phyloP scores from a whole-genome alignment of 2,329 filamentous ascomycete genomes.

The Aspergillus bombycis region DNA sequence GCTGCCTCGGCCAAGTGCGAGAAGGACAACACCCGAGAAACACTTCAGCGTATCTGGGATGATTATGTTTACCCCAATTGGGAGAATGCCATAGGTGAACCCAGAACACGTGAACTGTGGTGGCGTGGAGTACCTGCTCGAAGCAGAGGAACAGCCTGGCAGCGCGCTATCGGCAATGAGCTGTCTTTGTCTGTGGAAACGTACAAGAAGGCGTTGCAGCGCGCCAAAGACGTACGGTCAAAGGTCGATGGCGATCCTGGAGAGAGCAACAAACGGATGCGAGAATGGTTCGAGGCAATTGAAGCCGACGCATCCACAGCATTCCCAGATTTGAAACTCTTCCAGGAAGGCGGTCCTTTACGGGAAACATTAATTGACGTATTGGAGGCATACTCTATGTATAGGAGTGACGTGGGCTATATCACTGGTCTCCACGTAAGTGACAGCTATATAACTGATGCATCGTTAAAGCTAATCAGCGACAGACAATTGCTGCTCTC shows the following conservation, averaged over 20 bases:
- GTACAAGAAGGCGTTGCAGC: conserved; percentile 59
- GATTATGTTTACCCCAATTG: conserved; percentile 64
- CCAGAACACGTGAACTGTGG: conserved; percentile 63
- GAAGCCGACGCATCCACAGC: conserved; percentile 56
- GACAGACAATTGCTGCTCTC: conserved; percentile 58
- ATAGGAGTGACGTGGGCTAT: conserved; percentile 65
- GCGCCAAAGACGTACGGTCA: conserved; percentile 54
- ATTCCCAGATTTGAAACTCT: conserved; percentile 63
- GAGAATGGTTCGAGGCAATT: conserved; percentile 58
- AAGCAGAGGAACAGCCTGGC: conserved; percentile 61
- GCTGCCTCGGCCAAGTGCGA: conserved; percentile 53
- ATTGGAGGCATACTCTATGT: conserved; percentile 65
- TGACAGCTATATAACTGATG: neutral
- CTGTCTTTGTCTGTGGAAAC: conserved; percentile 59
- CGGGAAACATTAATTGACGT: conserved; percentile 61
- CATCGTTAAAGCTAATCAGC: neutral
- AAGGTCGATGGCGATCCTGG: conserved; percentile 46
- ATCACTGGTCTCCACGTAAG: conserved; percentile 61
- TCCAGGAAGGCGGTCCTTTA: conserved; percentile 57
- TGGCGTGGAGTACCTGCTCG: conserved; percentile 65
- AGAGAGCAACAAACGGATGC: conserved; percentile 49
- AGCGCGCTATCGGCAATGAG: conserved; percentile 63
- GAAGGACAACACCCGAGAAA: conserved; percentile 55
- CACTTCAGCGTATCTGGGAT: conserved; percentile 64
- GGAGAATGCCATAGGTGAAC: conserved; percentile 57